phyloP scores from a whole-genome alignment of 106 monocot species.

The Dioscorea dumetorum region DNA sequence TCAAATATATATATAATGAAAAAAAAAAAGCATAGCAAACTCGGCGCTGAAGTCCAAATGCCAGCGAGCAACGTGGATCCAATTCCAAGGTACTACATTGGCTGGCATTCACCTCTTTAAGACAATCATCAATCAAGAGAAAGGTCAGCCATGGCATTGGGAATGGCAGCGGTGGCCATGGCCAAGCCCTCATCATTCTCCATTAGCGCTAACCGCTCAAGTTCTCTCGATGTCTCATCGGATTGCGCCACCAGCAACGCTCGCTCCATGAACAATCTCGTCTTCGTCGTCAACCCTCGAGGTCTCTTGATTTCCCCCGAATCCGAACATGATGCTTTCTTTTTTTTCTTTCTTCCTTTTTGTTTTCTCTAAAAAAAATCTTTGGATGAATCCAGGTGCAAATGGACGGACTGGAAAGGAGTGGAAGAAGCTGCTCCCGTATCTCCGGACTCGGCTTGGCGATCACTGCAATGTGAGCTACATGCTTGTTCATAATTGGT shows the following conservation, averaged over 20 bases:
- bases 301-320: background rate
- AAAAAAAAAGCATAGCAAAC: background rate
- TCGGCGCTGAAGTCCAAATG: background rate
- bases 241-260: conserved; percentile 15
- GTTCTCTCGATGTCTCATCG: conserved; percentile 28
- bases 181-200: conserved; percentile 16
- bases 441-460: conserved; percentile 50
- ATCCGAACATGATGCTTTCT: background rate
- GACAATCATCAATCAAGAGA: background rate
- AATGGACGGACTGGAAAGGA: conserved; percentile 89
- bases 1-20: too few relatives aligned
- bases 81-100: too few relatives aligned
- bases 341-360: background rate
- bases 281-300: conserved; percentile 88
- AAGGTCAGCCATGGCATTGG: conserved; percentile 7
- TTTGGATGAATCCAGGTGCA: conserved; percentile 50
- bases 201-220: conserved; percentile 25
- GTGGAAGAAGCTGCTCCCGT: conserved; percentile 96
- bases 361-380: background rate
- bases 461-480: conserved; percentile 61
- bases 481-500: background rate
- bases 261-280: conserved; percentile 49
- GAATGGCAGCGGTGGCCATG: conserved; percentile 15
- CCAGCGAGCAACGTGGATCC: background rate
- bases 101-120: too few relatives aligned